phyloP scores from a whole-genome alignment of 768 basidiomycete genomes.

The Pleurotus platypus region DNA sequence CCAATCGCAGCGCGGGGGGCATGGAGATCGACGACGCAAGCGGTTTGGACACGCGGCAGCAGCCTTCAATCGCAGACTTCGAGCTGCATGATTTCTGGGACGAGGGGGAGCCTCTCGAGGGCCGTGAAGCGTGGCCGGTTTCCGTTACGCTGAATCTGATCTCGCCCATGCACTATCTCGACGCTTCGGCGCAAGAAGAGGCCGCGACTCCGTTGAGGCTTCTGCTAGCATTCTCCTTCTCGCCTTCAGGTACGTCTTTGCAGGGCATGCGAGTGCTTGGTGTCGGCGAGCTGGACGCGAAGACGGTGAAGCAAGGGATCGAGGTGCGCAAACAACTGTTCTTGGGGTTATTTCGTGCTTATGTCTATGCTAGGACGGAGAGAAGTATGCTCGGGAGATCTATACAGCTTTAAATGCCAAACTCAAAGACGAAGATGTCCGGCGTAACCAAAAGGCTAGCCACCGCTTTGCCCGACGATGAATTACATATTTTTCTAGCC shows the following conservation, averaged over 20 bases:
- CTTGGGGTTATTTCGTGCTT: neutral
- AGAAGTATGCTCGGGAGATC: slow-evolving; percentile 58
- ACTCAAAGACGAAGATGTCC: slow-evolving; percentile 59
- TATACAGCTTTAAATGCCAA: slow-evolving; percentile 57
- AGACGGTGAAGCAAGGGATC: slow-evolving; percentile 47
- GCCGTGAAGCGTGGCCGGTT: slow-evolving; percentile 69
- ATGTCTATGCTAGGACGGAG: slow-evolving; percentile 46
- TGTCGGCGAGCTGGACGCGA: slow-evolving; percentile 48
- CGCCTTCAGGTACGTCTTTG: slow-evolving; percentile 33
- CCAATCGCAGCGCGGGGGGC: slow-evolving; percentile 20
- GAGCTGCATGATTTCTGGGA: slow-evolving; percentile 89
- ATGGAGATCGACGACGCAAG: slow-evolving; percentile 62
- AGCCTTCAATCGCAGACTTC: slow-evolving; percentile 64
- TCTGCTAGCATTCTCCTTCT: slow-evolving; percentile 63
- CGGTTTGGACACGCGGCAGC: slow-evolving; percentile 51
- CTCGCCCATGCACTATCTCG: slow-evolving; percentile 63
- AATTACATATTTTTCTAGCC: neutral
- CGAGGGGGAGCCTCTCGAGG: slow-evolving; percentile 66
- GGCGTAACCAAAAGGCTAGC: slow-evolving; percentile 57
- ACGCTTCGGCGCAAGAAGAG: slow-evolving; percentile 73
- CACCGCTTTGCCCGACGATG: slow-evolving; percentile 41
- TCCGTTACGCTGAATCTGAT: slow-evolving; percentile 79
- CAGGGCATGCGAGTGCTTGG: slow-evolving; percentile 69
- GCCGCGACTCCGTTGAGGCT: slow-evolving; percentile 59
- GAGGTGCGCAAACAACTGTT: slow-evolving; percentile 35